Evolutionary conservation across 345 rosid species (phyloP).

Genomic region (Aethionema arabicum): DNA sequence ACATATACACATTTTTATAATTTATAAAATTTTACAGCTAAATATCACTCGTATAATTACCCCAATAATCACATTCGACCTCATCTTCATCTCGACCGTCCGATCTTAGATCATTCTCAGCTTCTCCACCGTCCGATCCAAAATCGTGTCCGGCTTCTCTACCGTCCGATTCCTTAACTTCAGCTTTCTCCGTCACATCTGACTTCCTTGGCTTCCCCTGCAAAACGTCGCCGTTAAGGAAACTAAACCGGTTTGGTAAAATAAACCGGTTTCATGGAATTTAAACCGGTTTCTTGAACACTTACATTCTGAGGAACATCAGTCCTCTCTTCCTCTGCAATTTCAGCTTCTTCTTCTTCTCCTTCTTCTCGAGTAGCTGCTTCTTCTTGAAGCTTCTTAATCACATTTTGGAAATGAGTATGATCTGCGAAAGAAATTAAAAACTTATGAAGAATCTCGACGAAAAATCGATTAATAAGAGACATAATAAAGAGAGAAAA

Average conservation of each 20-base stretch:
- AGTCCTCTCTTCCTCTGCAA: conserved; percentile 3
- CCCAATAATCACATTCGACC: conserved; percentile 4
- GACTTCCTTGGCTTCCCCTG: conserved; percentile 37
- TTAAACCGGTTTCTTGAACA: neutral
- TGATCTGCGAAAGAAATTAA: conserved; percentile 42
- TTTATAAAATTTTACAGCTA: neutral
- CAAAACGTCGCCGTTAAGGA: neutral
- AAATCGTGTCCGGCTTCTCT: conserved; percentile 14
- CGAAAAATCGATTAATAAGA: neutral
- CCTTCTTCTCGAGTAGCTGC: conserved; percentile 38
- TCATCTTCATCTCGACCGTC: conserved; percentile 26
- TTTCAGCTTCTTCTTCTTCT: conserved; percentile 15
- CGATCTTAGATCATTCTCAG: neutral
- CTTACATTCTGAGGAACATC: conserved; percentile 5
- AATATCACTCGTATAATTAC: neutral
- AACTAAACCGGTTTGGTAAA: too few species aligned
- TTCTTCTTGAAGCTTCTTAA: conserved; percentile 47
- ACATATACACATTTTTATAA: too few species aligned
- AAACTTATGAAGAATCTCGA: too few species aligned
- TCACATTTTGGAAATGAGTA: conserved; percentile 53
- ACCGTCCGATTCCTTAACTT: conserved; percentile 23
- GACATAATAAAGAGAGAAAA: neutral
- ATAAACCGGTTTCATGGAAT: too few species aligned
- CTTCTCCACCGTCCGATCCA: conserved; percentile 26
- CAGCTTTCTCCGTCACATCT: conserved; percentile 24